Evolutionary conservation across 257 asterid genomes (phyloP), one percentile per base, ranked within the genome.

Genomic region (Verbena officinalis): DNA sequence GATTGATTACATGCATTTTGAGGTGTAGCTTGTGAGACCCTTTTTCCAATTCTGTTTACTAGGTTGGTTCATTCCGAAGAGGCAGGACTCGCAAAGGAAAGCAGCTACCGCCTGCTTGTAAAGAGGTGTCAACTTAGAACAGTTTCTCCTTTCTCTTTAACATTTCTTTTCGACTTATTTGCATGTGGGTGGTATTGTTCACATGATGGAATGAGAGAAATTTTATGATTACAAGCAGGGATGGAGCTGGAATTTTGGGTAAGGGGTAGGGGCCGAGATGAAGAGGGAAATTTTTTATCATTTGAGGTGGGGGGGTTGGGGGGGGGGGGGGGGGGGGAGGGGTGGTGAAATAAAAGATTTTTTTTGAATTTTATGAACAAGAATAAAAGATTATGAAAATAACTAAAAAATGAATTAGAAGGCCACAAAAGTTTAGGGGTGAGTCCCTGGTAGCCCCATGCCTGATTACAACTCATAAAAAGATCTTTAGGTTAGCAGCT

Each of bases 31-130:
- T 3, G 12, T 57, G 17, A 67, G 20, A 55, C 24, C 23, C 7
- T 42, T 51, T 42, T 51, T 54, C 30, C 4, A 17, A 42, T 72
- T 34, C 38, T 15, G n/a, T 20, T 20, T 31, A 42, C 46, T 52
- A 84, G 91, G 95, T 86, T 58, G 95, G 95, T 57, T 71, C 81
- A 34, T 80, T 81, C 72, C 75, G 74, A 67, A 80, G 89, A 70
- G 85, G 78, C 65, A 80, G 78, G 74, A 76, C 89, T 45, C 9
- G 74, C 58, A 86, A 86, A 67, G 95, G 95, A 74, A 81, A 83
- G 81, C 77, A 65, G 71, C 86, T 73, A 58, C 83, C 84, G 46
- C 83, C 80, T 63, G 65, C 78, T 9, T 77, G 87, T 66, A 81
- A 86, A 74, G 88, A 81, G 95, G 88, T 86, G 73, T 11, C 20